Base-by-base conservation (phyloP, 352 stramenopile species). In the Phytophthora pini region DNA sequence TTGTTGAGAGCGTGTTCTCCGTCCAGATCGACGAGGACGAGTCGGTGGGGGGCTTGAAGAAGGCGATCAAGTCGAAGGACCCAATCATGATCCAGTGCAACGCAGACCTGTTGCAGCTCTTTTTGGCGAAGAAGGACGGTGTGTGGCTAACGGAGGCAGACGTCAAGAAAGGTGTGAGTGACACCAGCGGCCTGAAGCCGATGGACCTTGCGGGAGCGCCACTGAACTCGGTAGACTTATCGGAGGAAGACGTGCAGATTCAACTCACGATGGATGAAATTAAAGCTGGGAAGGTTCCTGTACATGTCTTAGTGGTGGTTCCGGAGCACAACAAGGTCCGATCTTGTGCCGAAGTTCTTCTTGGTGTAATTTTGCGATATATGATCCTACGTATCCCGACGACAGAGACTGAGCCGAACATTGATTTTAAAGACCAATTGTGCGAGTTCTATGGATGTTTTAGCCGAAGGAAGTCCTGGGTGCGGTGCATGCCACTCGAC, bases 381-480 rank as follows among this genome's bases (percentile, higher is more conserved):
- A 20, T 20, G 17, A 20, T 20, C 17, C 17, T 20, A 20, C 17
- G 0, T 20, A 20, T 20, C 17, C 17, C 17, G 17, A 20, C 17
- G 17, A 20, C 17, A 20, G 17, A 20, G 17, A 67, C 49, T 61
- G 59, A 67, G 0, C 24, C 39, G 22, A 55, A 61, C 48, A 15
- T 5, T 38, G 31, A 27, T 44, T 64, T 64, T 38, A 64, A 64
- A 15, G 22, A 40, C 22, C 5, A 32, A 5, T 60, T 65, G 52
- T 65, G 62, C 62, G 38, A 70, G 4, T 65, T 54, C 39, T 70
- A 65, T 56, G 46, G 46, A 55, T 70, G 62, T 46, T 60, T 44
- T 53, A n/a, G 55, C 22, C 62, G 32, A 59, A 65, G 53, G 24
- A 58, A 70, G 17, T 34, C 43, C 24, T 65, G 17, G 17, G 17